Percentiles rank a stretch among this genome's conserved stretches.
Conservation (phyloP, 2,329 filamentous ascomycete species). For the Fusarium temperatum region DNA sequence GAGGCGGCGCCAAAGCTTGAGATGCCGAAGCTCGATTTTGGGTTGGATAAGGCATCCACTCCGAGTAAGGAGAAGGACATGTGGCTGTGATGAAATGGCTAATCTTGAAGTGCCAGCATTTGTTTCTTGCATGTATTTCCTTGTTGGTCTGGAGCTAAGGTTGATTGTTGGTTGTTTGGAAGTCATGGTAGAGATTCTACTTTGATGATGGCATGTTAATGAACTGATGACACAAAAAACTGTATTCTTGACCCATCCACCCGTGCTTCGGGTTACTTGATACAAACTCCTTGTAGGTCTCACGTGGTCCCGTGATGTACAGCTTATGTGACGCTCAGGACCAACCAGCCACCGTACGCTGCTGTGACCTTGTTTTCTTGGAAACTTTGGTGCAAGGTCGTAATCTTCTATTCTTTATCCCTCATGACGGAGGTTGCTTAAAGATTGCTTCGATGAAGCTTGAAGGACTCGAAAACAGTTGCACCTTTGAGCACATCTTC, state of each 20-base stretch:
- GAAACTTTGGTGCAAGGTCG: background rate
- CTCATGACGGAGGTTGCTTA: slow-evolving; percentile 22
- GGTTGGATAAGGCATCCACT: slow-evolving; percentile 46
- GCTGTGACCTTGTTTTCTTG: background rate
- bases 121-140: slow-evolving; percentile 36
- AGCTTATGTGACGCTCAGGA: background rate
- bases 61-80: slow-evolving; percentile 46
- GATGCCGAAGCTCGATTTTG: slow-evolving; percentile 65
- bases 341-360: background rate
- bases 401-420: background rate
- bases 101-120: slow-evolving; percentile 24
- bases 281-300: slow-evolving; percentile 14
- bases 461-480: slow-evolving; percentile 73
- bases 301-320: slow-evolving; percentile 1
- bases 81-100: slow-evolving; percentile 42
- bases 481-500: slow-evolving; percentile 70
- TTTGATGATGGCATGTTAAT: slow-evolving; percentile 51
- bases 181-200: slow-evolving; percentile 41
- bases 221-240: slow-evolving; percentile 49
- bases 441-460: slow-evolving; percentile 58
- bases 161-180: slow-evolving; percentile 43
- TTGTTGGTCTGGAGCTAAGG: slow-evolving; percentile 36
- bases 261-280: slow-evolving; percentile 14
- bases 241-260: slow-evolving; percentile 28
- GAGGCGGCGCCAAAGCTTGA: slow-evolving; percentile 69